Evolutionary conservation across 495 filamentous ascomycete species (phyloP), one percentile per base, ranked within the genome.

Genomic region (Lasiosphaeria miniovina): DNA sequence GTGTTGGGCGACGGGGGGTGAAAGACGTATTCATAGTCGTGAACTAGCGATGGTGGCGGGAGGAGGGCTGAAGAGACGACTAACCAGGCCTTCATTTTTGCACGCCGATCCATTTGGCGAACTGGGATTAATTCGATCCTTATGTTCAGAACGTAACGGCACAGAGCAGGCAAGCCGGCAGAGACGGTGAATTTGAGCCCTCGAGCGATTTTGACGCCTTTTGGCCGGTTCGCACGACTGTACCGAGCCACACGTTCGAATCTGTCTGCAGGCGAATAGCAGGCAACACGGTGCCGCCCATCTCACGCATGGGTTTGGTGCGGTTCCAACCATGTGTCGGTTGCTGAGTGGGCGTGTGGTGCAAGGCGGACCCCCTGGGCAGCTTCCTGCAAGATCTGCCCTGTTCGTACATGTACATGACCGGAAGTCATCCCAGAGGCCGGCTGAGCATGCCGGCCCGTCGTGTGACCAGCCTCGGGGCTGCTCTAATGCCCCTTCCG

Each of bases 271-370:
- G 60, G 52, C 49, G 50, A 59, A 59, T 49, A 38, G 65, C 43
- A 38, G 8, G 33, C 17, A 45, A 50, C 32, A 33, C 35, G 24
- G 17, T 60, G 61, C 53, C 56, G 52, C 52, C 56, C 56, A 64
- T 67, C 62, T 65, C 63, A 66, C 61, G 67, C 62, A 65, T 58
- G 52, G 43, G 43, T n/a, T n/a, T 15, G 40, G 36, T 48, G 36
- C 43, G 31, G 17, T 49, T 57, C 10, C 31, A 51, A 62, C 63
- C 61, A 66, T 58, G 62, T 59, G 66, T 65, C 62, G 35, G 49
- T 57, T 35, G 60, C 54, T 65, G 53, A 67, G 60, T 69, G 62
- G 64, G 56, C 57, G 31, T 57, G 24, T 24, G 24, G 24, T 24
- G 35, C 56, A 41, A 50, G 52, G 52, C 36, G 52, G 38, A 57